These are phyloP conservation scores for Colletotrichum echinochloae DNA, from an alignment of 2,329 filamentous ascomycete species.

Conservation along the genomic window DNA sequence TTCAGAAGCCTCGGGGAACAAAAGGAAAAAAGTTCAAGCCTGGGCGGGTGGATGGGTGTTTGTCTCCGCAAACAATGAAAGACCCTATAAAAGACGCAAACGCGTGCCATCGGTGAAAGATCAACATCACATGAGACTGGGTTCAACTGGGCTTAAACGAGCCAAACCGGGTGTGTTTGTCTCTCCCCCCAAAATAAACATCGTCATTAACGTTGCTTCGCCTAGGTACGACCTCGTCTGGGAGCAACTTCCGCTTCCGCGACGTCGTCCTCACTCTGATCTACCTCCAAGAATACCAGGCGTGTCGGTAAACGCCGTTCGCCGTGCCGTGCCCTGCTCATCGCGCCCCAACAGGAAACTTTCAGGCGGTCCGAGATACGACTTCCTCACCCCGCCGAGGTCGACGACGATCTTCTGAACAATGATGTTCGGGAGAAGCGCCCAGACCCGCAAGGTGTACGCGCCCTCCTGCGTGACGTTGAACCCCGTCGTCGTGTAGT, in stretches of 20 bases:
- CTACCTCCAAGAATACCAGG: conserved; percentile 35
- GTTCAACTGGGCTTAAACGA: too few species aligned
- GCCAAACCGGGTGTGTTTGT: too few species aligned
- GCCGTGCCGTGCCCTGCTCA: conserved; percentile 50
- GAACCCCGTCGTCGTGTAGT: conserved; percentile 60
- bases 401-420: conserved; percentile 69
- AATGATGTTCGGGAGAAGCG: conserved; percentile 63
- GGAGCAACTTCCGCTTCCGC: background rate
- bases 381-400: conserved; percentile 64
- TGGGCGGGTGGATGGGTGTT: too few species aligned
- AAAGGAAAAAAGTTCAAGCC: too few species aligned
- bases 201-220: background rate
- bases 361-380: conserved; percentile 69
- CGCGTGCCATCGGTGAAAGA: background rate
- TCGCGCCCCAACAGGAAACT: conserved; percentile 61
- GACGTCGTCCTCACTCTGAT: background rate
- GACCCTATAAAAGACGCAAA: background rate
- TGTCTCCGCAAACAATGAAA: background rate
- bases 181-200: too few species aligned
- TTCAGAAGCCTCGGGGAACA: conserved; percentile 9
- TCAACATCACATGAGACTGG: background rate
- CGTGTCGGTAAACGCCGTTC: conserved; percentile 52
- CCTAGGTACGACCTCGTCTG: background rate
- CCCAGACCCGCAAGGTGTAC: conserved; percentile 64
- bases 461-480: conserved; percentile 55